Base-by-base conservation (phyloP, 2,329 filamentous ascomycete genomes). In the Pestalotiopsis sp. region DNA sequence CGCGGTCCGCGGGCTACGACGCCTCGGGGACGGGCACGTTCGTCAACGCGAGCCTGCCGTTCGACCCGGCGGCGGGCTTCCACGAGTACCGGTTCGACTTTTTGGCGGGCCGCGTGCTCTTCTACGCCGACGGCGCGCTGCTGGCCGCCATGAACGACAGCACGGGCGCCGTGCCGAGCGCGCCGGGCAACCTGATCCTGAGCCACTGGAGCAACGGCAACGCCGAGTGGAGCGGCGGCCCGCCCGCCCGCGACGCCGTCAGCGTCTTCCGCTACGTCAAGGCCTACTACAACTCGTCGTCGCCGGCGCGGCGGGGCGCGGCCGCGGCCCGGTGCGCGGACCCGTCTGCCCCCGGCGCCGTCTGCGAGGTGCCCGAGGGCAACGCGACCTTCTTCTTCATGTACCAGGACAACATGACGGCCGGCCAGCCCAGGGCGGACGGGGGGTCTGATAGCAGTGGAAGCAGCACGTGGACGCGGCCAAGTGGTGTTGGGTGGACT, bases 81-180 rank as follows among this genome's bases (percentile, higher is more conserved):
- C 92, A 95, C 79, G 92, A 95, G 80, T 94, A 94, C 76, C 91
- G 93, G 49, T 91, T 95, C 78, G 93, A 95, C 79, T 94, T 92
- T 81, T 78, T 90, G 17, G 85, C 87, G 0, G 84, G 83, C 0
- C 82, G 82, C 1, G 90, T 95, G 9, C 77, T 86, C 12, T 95
- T 93, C 79, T 94, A 90, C 75, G 90, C 89, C 2, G 92, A 95
- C 77, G 87, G 87, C 58, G 68, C 80, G 9, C 78, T 85, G 11
- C 80, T 94, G 14, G 83, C 86, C 38, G 82, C 83, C 62, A 90
- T 92, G 83, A 45, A 52, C 41, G 41, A 25, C 40, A 76, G 80
- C 2, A 85, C 87, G 11, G 82, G 83, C 2, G 84, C 85, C 1
- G 83, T 92, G 27, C 93, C 93, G 0, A 83, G 81, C 2, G 80